Evolutionary conservation across 305 asterid species (phyloP), one percentile per base, ranked within the genome.

Genomic region (Plantago lanceolata): DNA sequence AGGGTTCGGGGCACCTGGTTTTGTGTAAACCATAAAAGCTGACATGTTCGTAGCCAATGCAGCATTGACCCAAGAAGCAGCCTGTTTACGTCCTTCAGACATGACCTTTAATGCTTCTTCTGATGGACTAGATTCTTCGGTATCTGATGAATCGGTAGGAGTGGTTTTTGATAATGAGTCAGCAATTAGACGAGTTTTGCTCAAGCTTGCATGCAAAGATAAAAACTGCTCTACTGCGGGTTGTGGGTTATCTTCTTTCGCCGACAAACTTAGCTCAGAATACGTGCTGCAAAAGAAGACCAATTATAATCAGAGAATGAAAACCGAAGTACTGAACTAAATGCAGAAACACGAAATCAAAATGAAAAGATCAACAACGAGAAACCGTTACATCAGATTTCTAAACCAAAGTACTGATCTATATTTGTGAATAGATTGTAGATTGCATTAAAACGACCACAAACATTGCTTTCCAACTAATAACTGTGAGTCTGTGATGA

Each of bases 171-270:
- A 83, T 37, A 87, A 76, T 49, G 97, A 82, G 72, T 90, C 89
- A 43, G 94, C 89, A 63, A 79, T 65, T 19, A 83, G 80, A 67
- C 79, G 84, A n/a, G 91, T 85, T 77, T 80, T 84, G 67, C 73
- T 87, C 88, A 93, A 77, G 67, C 73, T 79, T 29, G 89, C 65
- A 50, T 87, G 94, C 60, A 93, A 79, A 8, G 77, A 76, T 64
- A 93, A 78, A 82, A 90, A 93, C 73, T 84, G 94, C 76, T 87
- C 96, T 59, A 93, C 96, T 0, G 95, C 89, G 24, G 96, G 93
- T 77, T 90, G 99, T 24, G 99, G 96, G 65, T 80, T 78, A 35
- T 84, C 95, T 79, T 90, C 96, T 73, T 80, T 86, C 2, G 99
- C 96, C 1, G 90, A 81, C 47, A 87, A 79, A 65, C 90, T 78